phyloP scores from a whole-genome alignment of 2,329 filamentous ascomycete genomes.

The Colletotrichum eleusines region DNA sequence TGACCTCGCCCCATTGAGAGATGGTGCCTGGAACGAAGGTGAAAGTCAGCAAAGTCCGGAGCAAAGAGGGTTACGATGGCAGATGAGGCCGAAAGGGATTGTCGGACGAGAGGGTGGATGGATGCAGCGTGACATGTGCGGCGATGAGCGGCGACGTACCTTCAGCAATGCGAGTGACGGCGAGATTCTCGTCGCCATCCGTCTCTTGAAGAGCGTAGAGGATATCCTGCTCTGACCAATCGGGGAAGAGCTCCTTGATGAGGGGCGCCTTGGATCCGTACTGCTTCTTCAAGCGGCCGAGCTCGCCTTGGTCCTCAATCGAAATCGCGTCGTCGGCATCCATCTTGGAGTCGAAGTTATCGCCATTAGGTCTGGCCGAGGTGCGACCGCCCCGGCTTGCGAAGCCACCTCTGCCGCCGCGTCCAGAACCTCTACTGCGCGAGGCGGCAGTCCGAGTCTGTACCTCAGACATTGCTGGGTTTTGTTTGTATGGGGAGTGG shows the following conservation, averaged over 20 bases:
- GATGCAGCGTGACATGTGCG: constrained; percentile 1
- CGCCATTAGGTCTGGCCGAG: constrained; percentile 76
- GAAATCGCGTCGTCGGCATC: constrained; percentile 70
- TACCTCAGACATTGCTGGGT: constrained; percentile 85
- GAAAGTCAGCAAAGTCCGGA: constrained; percentile 46
- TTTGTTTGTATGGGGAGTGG: constrained; percentile 32
- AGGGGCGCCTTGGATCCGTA: constrained; percentile 83
- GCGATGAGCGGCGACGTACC: constrained; percentile 61
- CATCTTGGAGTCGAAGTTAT: constrained; percentile 67
- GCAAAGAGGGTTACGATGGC: not conserved
- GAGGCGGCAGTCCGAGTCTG: constrained; percentile 84
- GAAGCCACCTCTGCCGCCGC: constrained; percentile 85
- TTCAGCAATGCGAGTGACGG: constrained; percentile 83
- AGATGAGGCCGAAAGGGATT: not conserved
- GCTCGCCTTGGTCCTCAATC: constrained; percentile 85
- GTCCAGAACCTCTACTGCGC: constrained; percentile 90
- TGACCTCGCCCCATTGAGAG: constrained; percentile 87
- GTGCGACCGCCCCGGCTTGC: constrained; percentile 78
- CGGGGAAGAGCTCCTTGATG: constrained; percentile 92
- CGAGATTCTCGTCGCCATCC: constrained; percentile 79
- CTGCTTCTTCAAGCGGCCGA: constrained; percentile 91
- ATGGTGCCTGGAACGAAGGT: constrained; percentile 72
- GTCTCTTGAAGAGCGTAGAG: constrained; percentile 93
- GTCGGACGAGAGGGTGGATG: constrained; percentile 27
- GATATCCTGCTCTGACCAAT: constrained; percentile 96